A percentile compares a stretch with the other conserved stretches of the same genome.
These are phyloP conservation scores for Phlyctochytrium planicorne DNA, from an alignment of 192 early-diverging fungal genomes.

Conservation along the genomic window DNA sequence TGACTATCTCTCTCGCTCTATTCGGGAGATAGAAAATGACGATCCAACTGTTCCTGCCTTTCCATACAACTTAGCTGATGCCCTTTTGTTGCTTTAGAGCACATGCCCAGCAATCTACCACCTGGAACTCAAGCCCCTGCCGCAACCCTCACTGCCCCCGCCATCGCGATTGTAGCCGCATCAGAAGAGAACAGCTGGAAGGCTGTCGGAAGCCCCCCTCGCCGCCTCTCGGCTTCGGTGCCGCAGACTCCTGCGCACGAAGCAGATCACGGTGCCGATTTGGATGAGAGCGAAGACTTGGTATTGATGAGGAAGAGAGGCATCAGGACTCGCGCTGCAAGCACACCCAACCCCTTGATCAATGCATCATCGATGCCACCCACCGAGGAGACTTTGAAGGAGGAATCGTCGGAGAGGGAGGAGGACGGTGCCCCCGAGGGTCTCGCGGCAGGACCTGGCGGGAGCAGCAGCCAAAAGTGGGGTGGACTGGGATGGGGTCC, in stretches of 20 bases:
- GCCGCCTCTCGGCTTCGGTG: conserved; percentile 40
- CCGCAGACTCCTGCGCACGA: conserved; percentile 49
- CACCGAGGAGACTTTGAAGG: background rate
- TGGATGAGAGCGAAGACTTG: conserved; percentile 31
- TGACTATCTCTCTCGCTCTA: too few relatives aligned
- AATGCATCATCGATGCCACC: conserved; percentile 1
- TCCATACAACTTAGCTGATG: too few relatives aligned
- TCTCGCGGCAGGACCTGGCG: background rate
- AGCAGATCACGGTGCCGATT: conserved; percentile 1
- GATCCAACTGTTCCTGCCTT: too few relatives aligned
- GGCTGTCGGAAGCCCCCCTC: conserved; percentile 59
- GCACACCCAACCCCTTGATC: conserved; percentile 33
- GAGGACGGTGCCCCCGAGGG: background rate
- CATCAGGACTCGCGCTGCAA: conserved; percentile 33
- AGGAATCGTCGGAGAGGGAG: background rate
- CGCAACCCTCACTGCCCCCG: background rate
- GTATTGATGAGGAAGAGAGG: conserved; percentile 34
- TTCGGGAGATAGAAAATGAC: too few relatives aligned
- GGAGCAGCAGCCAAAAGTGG: conserved; percentile 1
- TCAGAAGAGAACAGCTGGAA: conserved; percentile 49
- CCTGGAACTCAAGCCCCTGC: too few relatives aligned
- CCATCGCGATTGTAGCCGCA: background rate
- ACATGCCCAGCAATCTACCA: too few relatives aligned
- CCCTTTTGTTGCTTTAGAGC: too few relatives aligned
- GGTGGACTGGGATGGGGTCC: background rate